These are phyloP conservation scores for Pilobolus umbonatus DNA, from an alignment of 192 early-diverging fungal genomes.

Conservation along the genomic window DNA sequence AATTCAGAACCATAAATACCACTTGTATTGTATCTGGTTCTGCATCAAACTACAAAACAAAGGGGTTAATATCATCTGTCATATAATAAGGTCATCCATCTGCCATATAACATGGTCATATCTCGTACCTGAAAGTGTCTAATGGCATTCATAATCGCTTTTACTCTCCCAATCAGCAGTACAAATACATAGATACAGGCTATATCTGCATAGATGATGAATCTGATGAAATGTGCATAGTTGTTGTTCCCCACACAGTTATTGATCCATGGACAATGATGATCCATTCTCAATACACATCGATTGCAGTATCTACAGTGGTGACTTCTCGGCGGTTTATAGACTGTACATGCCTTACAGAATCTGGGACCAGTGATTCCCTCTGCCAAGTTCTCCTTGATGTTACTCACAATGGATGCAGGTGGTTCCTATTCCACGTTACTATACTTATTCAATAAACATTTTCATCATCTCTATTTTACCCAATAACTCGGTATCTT, in stretches of 20 bases:
- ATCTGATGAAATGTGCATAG: constrained; percentile 73
- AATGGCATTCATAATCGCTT: constrained; percentile 39
- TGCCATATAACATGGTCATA: too few relatives aligned
- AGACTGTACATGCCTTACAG: constrained; percentile 55
- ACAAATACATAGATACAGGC: constrained; percentile 49
- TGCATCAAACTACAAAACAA: constrained; percentile 26
- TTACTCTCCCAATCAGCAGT: constrained; percentile 54
- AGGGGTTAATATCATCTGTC: too few relatives aligned
- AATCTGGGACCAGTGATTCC: constrained; percentile 62
- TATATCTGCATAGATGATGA: constrained; percentile 67
- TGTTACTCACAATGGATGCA: not conserved
- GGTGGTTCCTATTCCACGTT: constrained; percentile 14
- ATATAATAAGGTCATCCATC: too few relatives aligned
- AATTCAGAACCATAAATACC: constrained; percentile 71
- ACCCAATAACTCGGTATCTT: constrained; percentile 58
- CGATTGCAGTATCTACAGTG: constrained; percentile 75
- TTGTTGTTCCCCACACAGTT: constrained; percentile 81
- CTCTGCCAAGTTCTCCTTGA: constrained; percentile 45
- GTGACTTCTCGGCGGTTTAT: constrained; percentile 75
- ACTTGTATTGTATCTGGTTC: constrained; percentile 46
- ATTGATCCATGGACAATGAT: constrained; percentile 90
- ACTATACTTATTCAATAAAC: not conserved
- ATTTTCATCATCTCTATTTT: not conserved
- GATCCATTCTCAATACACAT: constrained; percentile 90
- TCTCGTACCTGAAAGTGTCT: constrained; percentile 23